phyloP scores from a whole-genome alignment of 306 rosid species.

The Senna tora region DNA sequence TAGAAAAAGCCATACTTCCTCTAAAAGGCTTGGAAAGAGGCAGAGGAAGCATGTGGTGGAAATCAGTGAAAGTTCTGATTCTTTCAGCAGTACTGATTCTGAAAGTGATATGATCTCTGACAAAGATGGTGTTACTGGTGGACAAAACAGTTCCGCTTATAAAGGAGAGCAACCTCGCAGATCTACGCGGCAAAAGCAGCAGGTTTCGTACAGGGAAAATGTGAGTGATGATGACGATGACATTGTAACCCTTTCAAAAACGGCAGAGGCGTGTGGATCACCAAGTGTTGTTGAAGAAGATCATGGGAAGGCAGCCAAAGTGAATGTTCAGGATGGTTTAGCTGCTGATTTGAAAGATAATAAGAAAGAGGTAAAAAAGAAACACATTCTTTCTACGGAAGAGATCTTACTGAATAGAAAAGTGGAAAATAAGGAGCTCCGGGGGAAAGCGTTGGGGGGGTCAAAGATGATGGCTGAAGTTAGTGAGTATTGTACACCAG shows the following conservation, averaged over 20 bases:
- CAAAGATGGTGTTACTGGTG: constrained; percentile 49
- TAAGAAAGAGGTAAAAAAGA: constrained; percentile 41
- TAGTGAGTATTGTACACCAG: constrained; percentile 14
- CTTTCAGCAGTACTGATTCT: constrained; percentile 50
- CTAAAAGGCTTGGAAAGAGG: constrained; percentile 57
- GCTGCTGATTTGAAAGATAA: constrained; percentile 39
- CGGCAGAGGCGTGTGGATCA: constrained; percentile 51
- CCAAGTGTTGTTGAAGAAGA: constrained; percentile 36
- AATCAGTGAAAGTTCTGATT: constrained; percentile 53
- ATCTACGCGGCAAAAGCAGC: constrained; percentile 64
- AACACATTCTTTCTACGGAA: constrained; percentile 35
- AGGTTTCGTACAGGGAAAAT: constrained; percentile 71
- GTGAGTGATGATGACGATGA: constrained; percentile 57
- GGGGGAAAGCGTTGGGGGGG: constrained; percentile 22
- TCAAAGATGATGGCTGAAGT: constrained; percentile 37
- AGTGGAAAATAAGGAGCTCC: constrained; percentile 21
- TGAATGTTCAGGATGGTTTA: constrained; percentile 42
- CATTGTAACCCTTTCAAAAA: constrained; percentile 31
- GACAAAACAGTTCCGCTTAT: constrained; percentile 35
- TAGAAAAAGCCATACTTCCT: constrained; percentile 36
- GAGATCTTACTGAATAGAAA: constrained; percentile 41
- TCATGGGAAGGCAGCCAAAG: constrained; percentile 39
- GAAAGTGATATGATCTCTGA: constrained; percentile 51
- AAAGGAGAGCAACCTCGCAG: constrained; percentile 59
- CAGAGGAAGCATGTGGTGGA: constrained; percentile 54